A percentile compares a stretch with the other conserved stretches of the same genome.
phyloP scores from a whole-genome alignment of 129 eudicot species.

The Centaurea solstitialis region DNA sequence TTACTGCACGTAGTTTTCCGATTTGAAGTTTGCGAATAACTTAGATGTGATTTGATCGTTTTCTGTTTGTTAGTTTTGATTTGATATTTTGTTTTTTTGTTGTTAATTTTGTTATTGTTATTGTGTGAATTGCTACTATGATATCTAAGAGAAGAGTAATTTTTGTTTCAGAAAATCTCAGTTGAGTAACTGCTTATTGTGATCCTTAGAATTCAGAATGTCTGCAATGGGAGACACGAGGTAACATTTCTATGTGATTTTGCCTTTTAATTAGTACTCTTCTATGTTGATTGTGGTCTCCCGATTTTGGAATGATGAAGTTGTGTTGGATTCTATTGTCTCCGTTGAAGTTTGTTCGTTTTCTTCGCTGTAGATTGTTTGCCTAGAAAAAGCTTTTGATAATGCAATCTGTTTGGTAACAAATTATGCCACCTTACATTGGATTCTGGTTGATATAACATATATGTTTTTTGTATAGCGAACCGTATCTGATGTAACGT shows the following conservation, averaged over 20 bases:
- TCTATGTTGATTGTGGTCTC: not conserved
- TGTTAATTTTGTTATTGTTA: not conserved
- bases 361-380: not conserved
- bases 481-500: not conserved
- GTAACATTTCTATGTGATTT: conserved; percentile 21
- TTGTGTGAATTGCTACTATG: not conserved
- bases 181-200: conserved; percentile 19
- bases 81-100: not conserved
- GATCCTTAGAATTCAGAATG: conserved; percentile 30
- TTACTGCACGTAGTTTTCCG: not conserved
- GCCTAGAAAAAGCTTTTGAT: not conserved
- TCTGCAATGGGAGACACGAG: conserved; percentile 24
- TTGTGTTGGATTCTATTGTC: conserved; percentile 1
- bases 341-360: not conserved
- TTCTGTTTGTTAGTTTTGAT: not conserved
- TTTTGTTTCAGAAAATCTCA: conserved; percentile 14
- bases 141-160: not conserved
- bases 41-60: not conserved
- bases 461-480: not conserved
- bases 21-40: conserved; percentile 7
- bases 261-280: not conserved
- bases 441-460: not conserved
- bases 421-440: not conserved
- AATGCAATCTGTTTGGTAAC: not conserved
- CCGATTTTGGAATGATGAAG: not conserved